phyloP scores from a whole-genome alignment of 352 stramenopile genomes.

The Phytophthora macrochlamydospora region DNA sequence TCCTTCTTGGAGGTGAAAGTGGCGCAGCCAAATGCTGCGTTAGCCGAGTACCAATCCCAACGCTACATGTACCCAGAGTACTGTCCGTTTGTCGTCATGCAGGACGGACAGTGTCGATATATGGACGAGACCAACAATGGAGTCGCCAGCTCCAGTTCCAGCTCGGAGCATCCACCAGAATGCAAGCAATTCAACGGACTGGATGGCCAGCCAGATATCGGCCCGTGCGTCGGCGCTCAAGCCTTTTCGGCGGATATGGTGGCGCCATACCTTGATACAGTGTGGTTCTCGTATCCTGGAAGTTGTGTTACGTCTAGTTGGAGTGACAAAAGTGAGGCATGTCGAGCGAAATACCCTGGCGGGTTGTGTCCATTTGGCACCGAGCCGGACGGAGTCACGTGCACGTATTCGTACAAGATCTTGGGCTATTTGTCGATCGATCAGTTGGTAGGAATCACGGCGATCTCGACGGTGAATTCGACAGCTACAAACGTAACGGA shows the following conservation, averaged over 20 bases:
- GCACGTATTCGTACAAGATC: constrained; percentile 64
- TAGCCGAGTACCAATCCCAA: constrained; percentile 65
- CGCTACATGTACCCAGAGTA: constrained; percentile 73
- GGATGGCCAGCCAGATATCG: constrained; percentile 55
- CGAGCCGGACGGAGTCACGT: constrained; percentile 54
- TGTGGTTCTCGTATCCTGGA: constrained; percentile 80
- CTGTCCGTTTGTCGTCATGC: constrained; percentile 72
- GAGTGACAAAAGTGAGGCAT: constrained; percentile 51
- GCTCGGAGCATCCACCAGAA: constrained; percentile 35
- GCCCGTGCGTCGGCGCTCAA: constrained; percentile 63
- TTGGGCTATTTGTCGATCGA: constrained; percentile 68
- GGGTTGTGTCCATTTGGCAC: constrained; percentile 63
- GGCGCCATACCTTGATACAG: constrained; percentile 64
- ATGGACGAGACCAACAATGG: constrained; percentile 28
- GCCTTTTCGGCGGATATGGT: constrained; percentile 59
- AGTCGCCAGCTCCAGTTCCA: constrained; percentile 24
- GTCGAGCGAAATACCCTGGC: constrained; percentile 38
- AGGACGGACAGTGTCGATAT: constrained; percentile 55
- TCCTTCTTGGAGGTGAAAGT: constrained; percentile 71
- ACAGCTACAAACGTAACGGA: constrained; percentile 29
- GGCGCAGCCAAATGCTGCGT: constrained; percentile 55
- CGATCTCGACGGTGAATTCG: constrained; percentile 17
- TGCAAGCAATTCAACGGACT: constrained; percentile 74
- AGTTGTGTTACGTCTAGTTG: constrained; percentile 66
- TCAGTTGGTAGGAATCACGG: constrained; percentile 71